phyloP scores from a whole-genome alignment of 805 yeast genomes.

The fission yeast (Schizosaccharomyces pombe) region DNA sequence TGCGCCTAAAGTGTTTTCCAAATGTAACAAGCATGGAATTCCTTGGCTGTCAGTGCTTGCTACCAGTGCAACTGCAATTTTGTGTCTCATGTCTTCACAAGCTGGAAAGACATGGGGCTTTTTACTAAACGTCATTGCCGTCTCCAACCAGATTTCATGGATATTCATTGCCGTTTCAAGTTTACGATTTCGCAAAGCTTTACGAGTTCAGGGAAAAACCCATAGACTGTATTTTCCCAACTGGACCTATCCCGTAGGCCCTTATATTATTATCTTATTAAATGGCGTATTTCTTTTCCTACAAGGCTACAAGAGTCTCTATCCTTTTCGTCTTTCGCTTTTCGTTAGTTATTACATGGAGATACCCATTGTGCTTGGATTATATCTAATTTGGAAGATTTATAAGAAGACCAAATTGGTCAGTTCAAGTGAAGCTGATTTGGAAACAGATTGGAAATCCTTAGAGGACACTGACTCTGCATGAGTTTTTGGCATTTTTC shows the following conservation, averaged over 20 bases:
- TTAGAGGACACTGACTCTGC: no score
- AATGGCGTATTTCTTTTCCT: conserved; percentile 40
- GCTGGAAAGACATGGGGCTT: conserved; percentile 36
- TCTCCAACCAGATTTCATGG: conserved; percentile 43
- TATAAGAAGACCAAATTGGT: conserved; percentile 22
- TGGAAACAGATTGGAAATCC: conserved; percentile 18
- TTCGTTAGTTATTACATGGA: conserved; percentile 38
- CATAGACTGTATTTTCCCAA: conserved; percentile 25
- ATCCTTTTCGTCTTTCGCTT: conserved; percentile 26
- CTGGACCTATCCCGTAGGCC: conserved; percentile 39
- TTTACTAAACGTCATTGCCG: conserved; percentile 37
- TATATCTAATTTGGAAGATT: conserved; percentile 30
- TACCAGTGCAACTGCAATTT: conserved; percentile 26
- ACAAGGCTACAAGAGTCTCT: conserved; percentile 64
- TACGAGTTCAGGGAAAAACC: conserved; percentile 20
- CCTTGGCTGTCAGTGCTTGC: conserved; percentile 42
- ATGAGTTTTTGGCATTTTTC: no score
- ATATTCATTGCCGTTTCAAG: conserved; percentile 31
- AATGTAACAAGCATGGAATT: conserved; percentile 56
- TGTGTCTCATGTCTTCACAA: conserved; percentile 42
- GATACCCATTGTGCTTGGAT: conserved; percentile 20
- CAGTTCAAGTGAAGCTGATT: conserved; percentile 28
- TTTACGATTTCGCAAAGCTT: conserved; percentile 28
- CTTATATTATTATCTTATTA: conserved; percentile 31
- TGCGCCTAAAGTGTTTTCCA: conserved; percentile 39